Conservation (phyloP, 257 asterid species). For the Rubia yunnanensis region DNA sequence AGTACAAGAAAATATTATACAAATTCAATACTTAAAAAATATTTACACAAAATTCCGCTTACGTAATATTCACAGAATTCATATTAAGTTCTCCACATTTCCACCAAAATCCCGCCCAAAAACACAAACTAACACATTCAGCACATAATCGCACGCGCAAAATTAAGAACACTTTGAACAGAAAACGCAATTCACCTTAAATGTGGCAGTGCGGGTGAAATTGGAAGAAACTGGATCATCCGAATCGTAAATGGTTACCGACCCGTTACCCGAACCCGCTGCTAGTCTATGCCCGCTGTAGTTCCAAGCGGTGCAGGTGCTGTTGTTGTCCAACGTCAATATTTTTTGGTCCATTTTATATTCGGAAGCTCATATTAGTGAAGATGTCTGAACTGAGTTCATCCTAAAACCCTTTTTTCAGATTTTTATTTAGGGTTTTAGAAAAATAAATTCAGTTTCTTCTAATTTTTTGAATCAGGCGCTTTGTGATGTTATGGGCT, state of each 20-base stretch:
- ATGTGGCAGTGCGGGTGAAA: conserved; percentile 38
- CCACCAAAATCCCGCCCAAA: not conserved
- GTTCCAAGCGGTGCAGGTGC: conserved; percentile 74
- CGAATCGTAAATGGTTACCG: conserved; percentile 48
- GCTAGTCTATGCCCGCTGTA: conserved; percentile 71
- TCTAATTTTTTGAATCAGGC: not conserved
- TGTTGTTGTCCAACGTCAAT: conserved; percentile 49
- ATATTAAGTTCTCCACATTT: too few species aligned
- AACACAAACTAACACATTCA: not conserved
- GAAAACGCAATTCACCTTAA: conserved; percentile 35
- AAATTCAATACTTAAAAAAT: too few species aligned
- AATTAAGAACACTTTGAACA: not conserved
- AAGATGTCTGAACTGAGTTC: not conserved
- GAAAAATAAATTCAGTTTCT: not conserved
- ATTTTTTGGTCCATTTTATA: conserved; percentile 44
- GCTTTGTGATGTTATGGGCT: not conserved
- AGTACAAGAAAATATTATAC: too few species aligned
- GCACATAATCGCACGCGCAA: not conserved
- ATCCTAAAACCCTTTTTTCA: not conserved
- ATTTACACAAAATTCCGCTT: too few species aligned
- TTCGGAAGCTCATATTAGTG: not conserved
- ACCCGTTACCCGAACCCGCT: conserved; percentile 54
- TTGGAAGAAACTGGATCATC: conserved; percentile 60
- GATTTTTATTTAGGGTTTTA: conserved; percentile 6
- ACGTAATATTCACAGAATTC: too few species aligned